Conservation (phyloP, 2,329 filamentous ascomycete species). For the Nothophaeocryptopus gaeumannii region DNA sequence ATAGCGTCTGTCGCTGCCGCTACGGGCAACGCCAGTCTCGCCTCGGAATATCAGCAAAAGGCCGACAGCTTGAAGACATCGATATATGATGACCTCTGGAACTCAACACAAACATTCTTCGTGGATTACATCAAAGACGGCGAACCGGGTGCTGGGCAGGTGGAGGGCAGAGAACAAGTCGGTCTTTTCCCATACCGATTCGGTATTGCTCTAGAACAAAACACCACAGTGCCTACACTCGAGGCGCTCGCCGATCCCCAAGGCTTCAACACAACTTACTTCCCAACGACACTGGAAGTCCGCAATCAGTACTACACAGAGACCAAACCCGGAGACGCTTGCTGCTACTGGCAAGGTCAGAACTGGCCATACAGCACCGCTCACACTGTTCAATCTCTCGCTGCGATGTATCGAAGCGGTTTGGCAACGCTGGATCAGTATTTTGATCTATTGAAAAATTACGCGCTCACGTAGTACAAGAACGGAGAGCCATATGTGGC, state of each 20-base stretch:
- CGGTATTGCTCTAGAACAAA: constrained; percentile 21
- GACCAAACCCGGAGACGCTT: constrained; percentile 25
- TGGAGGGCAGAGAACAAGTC: constrained; percentile 40
- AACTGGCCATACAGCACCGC: constrained; percentile 48
- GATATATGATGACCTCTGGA: constrained; percentile 41
- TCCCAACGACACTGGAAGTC: constrained; percentile 45
- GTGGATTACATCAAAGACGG: constrained; percentile 33
- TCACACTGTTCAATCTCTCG: constrained; percentile 42
- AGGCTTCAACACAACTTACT: constrained; percentile 40
- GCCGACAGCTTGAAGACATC: constrained; percentile 37
- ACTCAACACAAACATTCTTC: constrained; percentile 28
- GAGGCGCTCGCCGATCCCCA: constrained; percentile 38
- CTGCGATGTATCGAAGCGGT: constrained; percentile 36
- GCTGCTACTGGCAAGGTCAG: constrained; percentile 47
- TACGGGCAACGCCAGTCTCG: constrained; percentile 33
- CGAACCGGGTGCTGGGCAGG: constrained; percentile 1
- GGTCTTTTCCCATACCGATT: constrained; percentile 46
- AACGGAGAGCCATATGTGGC: constrained; percentile 45
- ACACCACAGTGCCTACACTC: constrained; percentile 38
- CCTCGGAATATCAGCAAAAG: constrained; percentile 34
- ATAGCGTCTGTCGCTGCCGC: constrained; percentile 40
- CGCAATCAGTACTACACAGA: constrained; percentile 41
- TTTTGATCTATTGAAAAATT: constrained; percentile 38
- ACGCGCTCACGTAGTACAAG: constrained; percentile 43
- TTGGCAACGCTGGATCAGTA: constrained; percentile 41